phyloP scores from a whole-genome alignment of 1,284 basidiomycete genomes.

The Neotropicomus parvogracilis region DNA sequence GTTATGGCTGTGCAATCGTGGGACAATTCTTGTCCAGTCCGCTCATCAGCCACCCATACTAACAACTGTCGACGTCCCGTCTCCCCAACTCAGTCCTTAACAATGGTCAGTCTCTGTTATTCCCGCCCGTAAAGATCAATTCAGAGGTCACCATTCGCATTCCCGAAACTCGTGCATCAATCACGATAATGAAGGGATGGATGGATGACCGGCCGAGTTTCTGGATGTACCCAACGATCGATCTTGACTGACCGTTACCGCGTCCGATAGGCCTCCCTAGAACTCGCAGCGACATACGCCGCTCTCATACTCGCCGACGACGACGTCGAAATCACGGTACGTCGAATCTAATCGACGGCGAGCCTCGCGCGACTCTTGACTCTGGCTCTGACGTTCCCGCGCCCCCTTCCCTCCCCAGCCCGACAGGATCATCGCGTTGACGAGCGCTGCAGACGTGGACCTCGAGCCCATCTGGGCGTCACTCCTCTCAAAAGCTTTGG shows the following conservation, averaged over 20 bases:
- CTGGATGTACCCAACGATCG: slow-evolving; percentile 19
- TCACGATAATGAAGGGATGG: slow-evolving; percentile 6
- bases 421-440: slow-evolving; percentile 88
- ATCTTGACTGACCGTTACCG: slow-evolving; percentile 10
- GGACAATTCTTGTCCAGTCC: neutral
- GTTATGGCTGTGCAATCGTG: slow-evolving; percentile 11
- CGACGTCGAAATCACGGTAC: slow-evolving; percentile 92
- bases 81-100: slow-evolving; percentile 2
- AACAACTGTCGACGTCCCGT: slow-evolving; percentile 11
- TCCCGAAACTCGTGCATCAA: too few relatives aligned
- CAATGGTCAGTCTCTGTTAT: slow-evolving; percentile 30
- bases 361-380: too few relatives aligned
- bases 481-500: slow-evolving; percentile 95
- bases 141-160: too few relatives aligned
- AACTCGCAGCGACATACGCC: slow-evolving; percentile 88
- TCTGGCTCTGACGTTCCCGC: too few relatives aligned
- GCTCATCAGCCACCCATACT: slow-evolving; percentile 1
- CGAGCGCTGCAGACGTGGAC: slow-evolving; percentile 79
- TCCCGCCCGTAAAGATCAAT: too few relatives aligned
- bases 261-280: slow-evolving; percentile 48
- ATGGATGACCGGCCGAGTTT: slow-evolving; percentile 18
- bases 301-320: slow-evolving; percentile 97
- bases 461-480: slow-evolving; percentile 97
- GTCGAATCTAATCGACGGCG: too few relatives aligned
- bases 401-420: too few relatives aligned